phyloP scores from a whole-genome alignment of 441 rosid species.

The Brassica balearica region DNA sequence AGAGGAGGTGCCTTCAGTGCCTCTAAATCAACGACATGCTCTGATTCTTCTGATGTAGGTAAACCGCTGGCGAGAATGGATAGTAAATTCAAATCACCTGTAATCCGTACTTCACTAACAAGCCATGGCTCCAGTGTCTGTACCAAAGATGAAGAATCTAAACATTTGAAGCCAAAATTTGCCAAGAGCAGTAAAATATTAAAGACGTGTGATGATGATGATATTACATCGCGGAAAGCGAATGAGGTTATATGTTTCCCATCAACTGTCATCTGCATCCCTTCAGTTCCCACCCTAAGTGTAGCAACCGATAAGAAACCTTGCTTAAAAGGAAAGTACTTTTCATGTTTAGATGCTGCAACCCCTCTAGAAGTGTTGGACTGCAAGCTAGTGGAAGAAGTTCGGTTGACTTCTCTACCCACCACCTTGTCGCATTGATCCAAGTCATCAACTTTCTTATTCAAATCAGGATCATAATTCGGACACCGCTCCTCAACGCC shows the following conservation, averaged over 20 bases:
- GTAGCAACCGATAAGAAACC: constrained; percentile 72
- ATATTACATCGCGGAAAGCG: constrained; percentile 72
- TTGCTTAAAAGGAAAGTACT: constrained; percentile 71
- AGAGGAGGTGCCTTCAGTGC: constrained; percentile 69
- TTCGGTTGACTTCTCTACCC: constrained; percentile 63
- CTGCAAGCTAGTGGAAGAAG: constrained; percentile 44
- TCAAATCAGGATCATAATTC: constrained; percentile 69
- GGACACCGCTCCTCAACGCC: constrained; percentile 98
- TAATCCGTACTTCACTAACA: constrained; percentile 63
- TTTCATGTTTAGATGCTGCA: constrained; percentile 54
- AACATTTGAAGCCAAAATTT: too few relatives aligned
- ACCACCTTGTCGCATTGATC: constrained; percentile 87
- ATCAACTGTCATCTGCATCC: constrained; percentile 77
- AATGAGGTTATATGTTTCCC: constrained; percentile 79
- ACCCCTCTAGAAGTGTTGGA: constrained; percentile 54
- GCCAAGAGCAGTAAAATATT: constrained; percentile 27
- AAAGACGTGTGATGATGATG: constrained; percentile 35
- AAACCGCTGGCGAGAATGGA: constrained; percentile 75
- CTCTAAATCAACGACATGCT: constrained; percentile 69
- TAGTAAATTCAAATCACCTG: constrained; percentile 60
- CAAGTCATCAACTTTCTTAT: constrained; percentile 88
- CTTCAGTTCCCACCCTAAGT: constrained; percentile 71
- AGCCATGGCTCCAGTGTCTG: constrained; percentile 88
- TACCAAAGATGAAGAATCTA: constrained; percentile 18
- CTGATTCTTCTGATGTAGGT: constrained; percentile 73